Percentiles rank a stretch among this genome's conserved stretches.
Evolutionary conservation across 1,139 yeast genomes (phyloP).

Genomic region (Diutina rugosa): DNA sequence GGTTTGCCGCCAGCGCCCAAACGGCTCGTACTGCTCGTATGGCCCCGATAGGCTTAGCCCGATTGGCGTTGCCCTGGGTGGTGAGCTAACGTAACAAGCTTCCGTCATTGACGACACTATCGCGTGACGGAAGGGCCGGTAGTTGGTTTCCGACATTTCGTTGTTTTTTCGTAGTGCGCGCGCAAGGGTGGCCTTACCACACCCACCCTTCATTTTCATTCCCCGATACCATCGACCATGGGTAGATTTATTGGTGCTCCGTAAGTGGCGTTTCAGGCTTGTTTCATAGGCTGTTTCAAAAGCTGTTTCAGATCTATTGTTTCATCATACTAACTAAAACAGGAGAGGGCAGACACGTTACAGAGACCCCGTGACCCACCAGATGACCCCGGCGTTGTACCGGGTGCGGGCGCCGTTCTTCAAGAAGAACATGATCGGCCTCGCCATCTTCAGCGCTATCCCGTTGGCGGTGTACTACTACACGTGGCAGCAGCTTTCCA

Average conservation of each 20-base stretch:
- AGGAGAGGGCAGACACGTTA: slow-evolving; percentile 30
- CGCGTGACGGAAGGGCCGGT: too few species aligned
- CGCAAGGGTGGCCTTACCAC: not conserved
- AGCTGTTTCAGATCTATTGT: too few species aligned
- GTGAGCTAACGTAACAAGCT: too few species aligned
- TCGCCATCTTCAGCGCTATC: slow-evolving; percentile 43
- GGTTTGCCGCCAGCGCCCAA: not conserved
- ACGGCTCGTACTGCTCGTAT: too few species aligned
- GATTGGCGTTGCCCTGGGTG: too few species aligned
- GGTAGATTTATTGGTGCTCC: slow-evolving; percentile 2
- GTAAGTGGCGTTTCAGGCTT: not conserved
- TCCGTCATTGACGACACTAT: too few species aligned
- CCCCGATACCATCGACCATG: not conserved
- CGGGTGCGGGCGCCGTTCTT: slow-evolving; percentile 83
- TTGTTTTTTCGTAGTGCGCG: not conserved
- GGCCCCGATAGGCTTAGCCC: too few species aligned
- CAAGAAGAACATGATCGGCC: slow-evolving; percentile 56
- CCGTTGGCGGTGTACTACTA: slow-evolving; percentile 62
- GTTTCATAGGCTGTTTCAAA: not conserved
- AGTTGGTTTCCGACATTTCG: not conserved
- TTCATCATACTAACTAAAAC: slow-evolving; percentile 5
- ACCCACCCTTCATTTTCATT: not conserved
- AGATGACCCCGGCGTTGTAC: slow-evolving; percentile 88
- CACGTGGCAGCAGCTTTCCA: slow-evolving; percentile 59
- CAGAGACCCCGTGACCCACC: slow-evolving; percentile 66